Base-by-base conservation (phyloP, 2,329 filamentous ascomycete species). In the Fusarium sp. region DNA sequence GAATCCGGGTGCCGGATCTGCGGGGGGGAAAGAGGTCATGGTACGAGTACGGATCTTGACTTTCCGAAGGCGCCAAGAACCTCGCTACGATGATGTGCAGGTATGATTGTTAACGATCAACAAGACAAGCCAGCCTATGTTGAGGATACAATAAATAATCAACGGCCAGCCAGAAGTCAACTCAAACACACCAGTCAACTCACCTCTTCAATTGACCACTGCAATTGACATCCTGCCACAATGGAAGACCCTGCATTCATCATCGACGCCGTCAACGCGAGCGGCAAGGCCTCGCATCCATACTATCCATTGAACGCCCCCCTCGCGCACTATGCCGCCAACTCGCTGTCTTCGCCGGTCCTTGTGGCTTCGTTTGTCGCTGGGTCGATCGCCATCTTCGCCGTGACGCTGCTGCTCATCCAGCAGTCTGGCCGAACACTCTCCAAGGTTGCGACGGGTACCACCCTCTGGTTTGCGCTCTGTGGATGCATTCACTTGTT, bases 381-480 rank as follows among this genome's bases (percentile, higher is more conserved):
- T 6, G 88, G 88, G 24, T 91, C 89, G 77, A 82, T 84, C 0
- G 82, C 82, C 41, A 87, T 95, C 69, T 88, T 95, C 69, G 82
- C 86, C 27, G 78, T 85, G 9, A 91, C 91, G 5, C 88, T 88
- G 65, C 68, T 87, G 10, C 73, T 91, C 39, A 85, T 90, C 69
- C 89, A 88, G 74, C 83, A 82, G 67, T 78, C 86, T 45, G 86
- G 89, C 20, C 89, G 90, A 2, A 84, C 82, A 11, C 79, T 94
- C 62, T 84, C 85, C 37, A 82, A 77, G 9, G 81, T 80, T 29
- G 93, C 95, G 74, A 85, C 90, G 54, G 76, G 88, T 14, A 89
- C 88, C 6, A 89, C 92, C 24, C 83, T 94, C 83, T 96, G 94
- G 94, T 95, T 95, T 81, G 88, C 92, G 24, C 86, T 96, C 16